Evolutionary conservation across 441 rosid species (phyloP), one percentile per base, ranked within the genome.

Genomic region (Aquilaria agallochum): DNA sequence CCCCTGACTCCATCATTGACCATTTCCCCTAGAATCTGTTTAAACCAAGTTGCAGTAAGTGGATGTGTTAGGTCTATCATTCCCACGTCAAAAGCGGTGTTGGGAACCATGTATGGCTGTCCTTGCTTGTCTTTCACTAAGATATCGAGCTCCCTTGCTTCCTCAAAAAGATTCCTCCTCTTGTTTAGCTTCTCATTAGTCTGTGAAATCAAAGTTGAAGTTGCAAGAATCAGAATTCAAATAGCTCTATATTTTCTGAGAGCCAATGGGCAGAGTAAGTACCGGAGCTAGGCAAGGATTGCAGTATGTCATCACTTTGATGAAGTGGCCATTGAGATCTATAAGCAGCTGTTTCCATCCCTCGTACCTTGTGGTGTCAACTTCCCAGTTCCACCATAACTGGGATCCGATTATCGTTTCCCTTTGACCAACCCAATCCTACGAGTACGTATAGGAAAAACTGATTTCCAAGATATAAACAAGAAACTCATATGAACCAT

Each of bases 371-470:
- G 62, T 59, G 9, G 73, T 57, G 68, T 87, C 94, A 49, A 82
- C 90, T 78, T 87, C 94, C 90, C 90, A 87, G 57, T 87, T 87
- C 94, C 94, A 87, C 94, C 94, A 84, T 20, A 87, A 65, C 55
- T 87, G 94, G 34, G 90, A 82, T 53, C 94, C 90, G 1, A 84
- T 75, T 33, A 87, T 20, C 9, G 90, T 87, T 69, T 80, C 73
- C 56, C 90, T 80, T 63, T 78, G 85, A 32, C 90, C 94, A 48
- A 84, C 94, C 94, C 90, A 87, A 55, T 84, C 90, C 93, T 84
- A 70, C 72, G 67, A 15, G 65, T 9, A 56, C 50, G 42, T 9
- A 53, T 58, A 27, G 11, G 51, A 48, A 65, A 44, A 63, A 46
- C 32, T 11, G 31, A 63, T 50, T 46, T 50, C 8, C 15, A 20